Evolutionary conservation across 768 basidiomycete species (phyloP), one percentile per base, ranked within the genome.

Genomic region (Pilatotrama ljubarskyi): DNA sequence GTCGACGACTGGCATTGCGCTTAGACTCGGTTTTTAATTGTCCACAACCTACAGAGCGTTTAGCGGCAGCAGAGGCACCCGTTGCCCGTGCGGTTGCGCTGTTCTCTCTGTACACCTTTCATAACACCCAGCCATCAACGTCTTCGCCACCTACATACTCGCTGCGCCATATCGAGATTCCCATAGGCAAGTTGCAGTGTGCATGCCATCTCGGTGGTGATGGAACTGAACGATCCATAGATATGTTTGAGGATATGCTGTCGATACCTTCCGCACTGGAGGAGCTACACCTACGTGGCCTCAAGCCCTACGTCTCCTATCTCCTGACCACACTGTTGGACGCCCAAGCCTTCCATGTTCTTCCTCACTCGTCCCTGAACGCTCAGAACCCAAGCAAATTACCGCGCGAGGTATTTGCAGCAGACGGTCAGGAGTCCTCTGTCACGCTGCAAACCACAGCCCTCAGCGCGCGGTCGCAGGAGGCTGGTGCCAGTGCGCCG

Each of bases 41-140:
- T 50, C n/a, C 32, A 26, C 8, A 17, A 22, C 48, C 3, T 24
- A 9, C 61, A 92, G 90, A 91, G 69, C 80, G 80, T 36, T 75
- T 82, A 61, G 72, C 70, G 5, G 76, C 76, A 44, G 76, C 76
- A 1, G 81, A 85, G 66, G 70, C 80, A 8, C 83, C 82, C 5
- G 74, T 89, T 42, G 77, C 73, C n/a, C 80, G 84, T 61, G 78
- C 78, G 6, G 81, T 81, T 20, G 87, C 85, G 0, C 68, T 92
- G 22, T 91, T 91, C 68, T 86, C 80, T 4, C 69, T 88, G 47
- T 91, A 92, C 68, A 82, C 84, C 2, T 87, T 92, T 64, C 84
- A 83, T 68, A 76, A 74, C 56, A 85, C 88, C 10, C 92, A 92
- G 72, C 86, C 90, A 14, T 76, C 77, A 10, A 72, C 75, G 10